A percentile compares a stretch with the other conserved stretches of the same genome.
Evolutionary conservation across 1,139 yeast species (phyloP).

Genomic region (Taphrina confusa): DNA sequence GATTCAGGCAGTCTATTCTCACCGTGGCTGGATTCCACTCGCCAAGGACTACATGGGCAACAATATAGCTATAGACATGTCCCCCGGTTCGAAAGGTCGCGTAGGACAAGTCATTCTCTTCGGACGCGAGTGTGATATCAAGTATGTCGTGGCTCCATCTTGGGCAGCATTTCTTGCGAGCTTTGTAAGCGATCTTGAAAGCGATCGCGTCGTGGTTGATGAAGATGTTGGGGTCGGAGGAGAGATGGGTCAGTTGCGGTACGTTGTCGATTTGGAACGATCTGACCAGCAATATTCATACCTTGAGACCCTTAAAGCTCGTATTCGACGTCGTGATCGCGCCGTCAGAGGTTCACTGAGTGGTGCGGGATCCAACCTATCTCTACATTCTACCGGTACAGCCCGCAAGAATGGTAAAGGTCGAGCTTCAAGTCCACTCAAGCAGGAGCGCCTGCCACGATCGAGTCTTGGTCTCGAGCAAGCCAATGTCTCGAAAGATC

Average conservation of each 20-base stretch:
- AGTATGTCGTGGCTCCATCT: slow-evolving; percentile 72
- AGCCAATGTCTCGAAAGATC: neutral
- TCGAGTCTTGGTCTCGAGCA: slow-evolving; percentile 3
- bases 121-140: slow-evolving; percentile 86
- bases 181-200: slow-evolving; percentile 81
- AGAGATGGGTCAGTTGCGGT: slow-evolving; percentile 28
- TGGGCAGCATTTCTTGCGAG: slow-evolving; percentile 82
- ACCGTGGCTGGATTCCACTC: slow-evolving; percentile 86
- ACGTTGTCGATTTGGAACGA: slow-evolving; percentile 9
- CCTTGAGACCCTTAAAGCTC: slow-evolving; percentile 23
- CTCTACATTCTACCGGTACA: neutral
- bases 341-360: slow-evolving; percentile 23
- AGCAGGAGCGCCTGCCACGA: slow-evolving; percentile 1
- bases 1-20: slow-evolving; percentile 73
- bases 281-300: slow-evolving; percentile 19
- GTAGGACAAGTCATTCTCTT: slow-evolving; percentile 85
- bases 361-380: slow-evolving; percentile 7
- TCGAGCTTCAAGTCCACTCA: slow-evolving; percentile 21
- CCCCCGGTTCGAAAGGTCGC: slow-evolving; percentile 73
- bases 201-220: slow-evolving; percentile 69
- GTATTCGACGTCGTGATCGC: slow-evolving; percentile 30
- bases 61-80: slow-evolving; percentile 82
- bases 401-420: slow-evolving; percentile 20
- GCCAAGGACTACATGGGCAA: slow-evolving; percentile 87
- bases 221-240: slow-evolving; percentile 47